Conservation (phyloP, 345 rosid species). For the Angophora floribunda region DNA sequence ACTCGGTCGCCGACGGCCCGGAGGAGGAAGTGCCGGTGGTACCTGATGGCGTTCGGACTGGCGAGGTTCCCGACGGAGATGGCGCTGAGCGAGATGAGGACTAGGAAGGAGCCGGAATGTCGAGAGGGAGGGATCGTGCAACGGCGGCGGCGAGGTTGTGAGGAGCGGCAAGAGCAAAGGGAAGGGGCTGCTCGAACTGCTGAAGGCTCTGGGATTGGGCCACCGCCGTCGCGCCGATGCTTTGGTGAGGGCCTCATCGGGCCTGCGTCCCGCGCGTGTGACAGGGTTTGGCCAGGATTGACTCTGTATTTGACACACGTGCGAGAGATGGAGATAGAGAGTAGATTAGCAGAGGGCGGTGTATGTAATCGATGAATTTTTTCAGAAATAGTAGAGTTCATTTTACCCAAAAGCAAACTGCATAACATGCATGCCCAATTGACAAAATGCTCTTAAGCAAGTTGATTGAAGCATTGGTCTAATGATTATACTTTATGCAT, state of each 20-base stretch:
- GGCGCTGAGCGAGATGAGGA: neutral
- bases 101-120: neutral
- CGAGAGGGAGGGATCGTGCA: neutral
- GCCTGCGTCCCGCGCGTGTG: neutral
- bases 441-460: neutral
- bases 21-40: neutral
- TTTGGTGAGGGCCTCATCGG: neutral
- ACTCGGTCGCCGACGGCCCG: neutral
- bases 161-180: neutral
- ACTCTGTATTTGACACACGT: neutral
- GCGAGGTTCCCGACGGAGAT: neutral
- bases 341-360: neutral
- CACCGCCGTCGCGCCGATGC: neutral
- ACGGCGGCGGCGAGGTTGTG: conserved; percentile 1
- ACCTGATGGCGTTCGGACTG: neutral
- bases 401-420: neutral
- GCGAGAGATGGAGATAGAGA: neutral
- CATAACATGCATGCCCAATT: neutral
- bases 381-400: neutral
- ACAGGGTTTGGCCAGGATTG: neutral
- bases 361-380: neutral
- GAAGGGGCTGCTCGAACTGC: neutral
- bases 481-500: neutral
- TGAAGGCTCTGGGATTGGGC: conserved; percentile 10
- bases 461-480: neutral